Base-by-base conservation (phyloP, 176 grass and related monocot species). In the Triticum dicoccoides region DNA sequence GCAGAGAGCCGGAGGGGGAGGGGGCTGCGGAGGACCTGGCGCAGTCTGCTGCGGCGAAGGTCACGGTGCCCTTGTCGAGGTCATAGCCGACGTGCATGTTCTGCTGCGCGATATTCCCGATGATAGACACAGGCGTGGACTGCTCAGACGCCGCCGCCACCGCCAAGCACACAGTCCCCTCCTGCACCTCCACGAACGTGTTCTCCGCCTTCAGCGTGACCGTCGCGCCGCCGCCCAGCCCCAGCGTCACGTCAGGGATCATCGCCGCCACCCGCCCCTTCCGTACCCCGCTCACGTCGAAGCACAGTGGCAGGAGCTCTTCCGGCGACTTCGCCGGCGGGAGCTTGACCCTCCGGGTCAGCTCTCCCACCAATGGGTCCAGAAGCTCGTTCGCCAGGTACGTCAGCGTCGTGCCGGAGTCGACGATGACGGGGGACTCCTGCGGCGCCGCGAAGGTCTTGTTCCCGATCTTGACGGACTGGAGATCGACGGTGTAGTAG, bases 331-430 rank as follows among this genome's bases (percentile, higher is more conserved):
- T 9, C 27, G 54, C 69, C 56, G 18, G 87, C 12, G 79, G 78
- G 47, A 95, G 75, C 7, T 2, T 33, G 59, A 94, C 38, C 29
- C 33, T 79, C 17, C 15, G 41, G 61, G 37, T 33, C 37, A 97
- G 73, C 73, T 82, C 83, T 24, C 61, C 25, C 15, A 42, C 77
- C 18, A 97, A 21, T 9, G 76, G 78, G 8, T n/a, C 2, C 69
- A 87, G 41, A 34, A 89, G 54, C 14, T 8, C 35, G 11, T 14
- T 29, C 71, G 83, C n/a, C 3, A 95, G 52, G 62, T 41, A 82
- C n/a, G 95, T 93, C 4, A 97, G 51, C 69, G 87, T 62, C 35
- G 89, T 90, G 17, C 92, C 95, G 3, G 92, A 95, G 84, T 97
- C 92, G 21, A 97, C 84, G 21, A 95, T 87, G 77, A 93, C 75